Evolutionary conservation across 2,329 filamentous ascomycete genomes (phyloP).

Genomic region (Monosporascus sp.): DNA sequence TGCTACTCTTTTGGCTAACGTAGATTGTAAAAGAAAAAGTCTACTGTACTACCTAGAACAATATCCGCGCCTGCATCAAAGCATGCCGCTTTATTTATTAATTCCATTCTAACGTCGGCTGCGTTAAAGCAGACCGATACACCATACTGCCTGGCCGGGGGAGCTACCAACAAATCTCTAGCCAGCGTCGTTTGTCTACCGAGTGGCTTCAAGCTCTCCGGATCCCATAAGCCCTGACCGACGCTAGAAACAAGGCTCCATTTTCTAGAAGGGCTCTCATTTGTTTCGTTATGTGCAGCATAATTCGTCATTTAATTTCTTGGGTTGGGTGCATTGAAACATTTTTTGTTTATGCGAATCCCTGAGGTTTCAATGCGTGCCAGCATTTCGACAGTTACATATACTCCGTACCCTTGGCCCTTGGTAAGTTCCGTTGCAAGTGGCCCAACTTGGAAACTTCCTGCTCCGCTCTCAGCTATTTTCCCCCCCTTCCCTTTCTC

Average conservation of each 20-base stretch:
- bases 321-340: conserved; percentile 34
- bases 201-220: no score
- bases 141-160: no score
- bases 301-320: conserved; percentile 44
- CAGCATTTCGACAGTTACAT: no score
- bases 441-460: background rate
- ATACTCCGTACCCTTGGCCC: no score
- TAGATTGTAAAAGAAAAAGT: no score
- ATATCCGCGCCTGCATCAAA: background rate
- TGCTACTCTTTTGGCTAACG: background rate
- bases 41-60: background rate
- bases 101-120: no score
- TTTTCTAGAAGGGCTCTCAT: conserved; percentile 10
- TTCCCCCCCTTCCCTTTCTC: background rate
- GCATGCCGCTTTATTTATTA: background rate
- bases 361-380: conserved; percentile 10
- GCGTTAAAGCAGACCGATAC: no score
- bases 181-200: no score
- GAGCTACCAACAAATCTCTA: no score
- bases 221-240: background rate
- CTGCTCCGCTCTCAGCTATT: background rate
- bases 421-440: no score
- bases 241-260: background rate
- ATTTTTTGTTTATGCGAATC: conserved; percentile 40
- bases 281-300: conserved; percentile 28